A percentile compares a stretch with the other conserved stretches of the same genome.
Evolutionary conservation across 2,329 filamentous ascomycete genomes (phyloP).

Genomic region (Ascosphaera acerosa): DNA sequence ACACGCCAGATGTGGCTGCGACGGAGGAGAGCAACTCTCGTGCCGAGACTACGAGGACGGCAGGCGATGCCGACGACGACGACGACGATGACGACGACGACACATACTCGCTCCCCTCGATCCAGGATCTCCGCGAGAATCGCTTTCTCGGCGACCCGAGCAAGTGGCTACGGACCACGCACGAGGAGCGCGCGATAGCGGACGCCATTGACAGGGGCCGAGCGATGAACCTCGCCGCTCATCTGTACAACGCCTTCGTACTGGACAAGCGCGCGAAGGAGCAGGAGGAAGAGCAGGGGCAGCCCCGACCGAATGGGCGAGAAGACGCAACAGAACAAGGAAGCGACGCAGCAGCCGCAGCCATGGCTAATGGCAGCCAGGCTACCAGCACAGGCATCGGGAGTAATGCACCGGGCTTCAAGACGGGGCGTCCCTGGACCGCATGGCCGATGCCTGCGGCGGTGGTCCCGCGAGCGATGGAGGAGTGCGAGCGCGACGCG

Average conservation of each 20-base stretch:
- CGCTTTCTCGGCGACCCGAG: slow-evolving; percentile 41
- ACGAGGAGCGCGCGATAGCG: slow-evolving; percentile 48
- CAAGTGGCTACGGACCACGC: slow-evolving; percentile 70
- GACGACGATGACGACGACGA: slow-evolving; percentile 1
- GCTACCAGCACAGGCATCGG: no score
- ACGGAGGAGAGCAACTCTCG: no score
- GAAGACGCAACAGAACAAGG: slow-evolving; percentile 2
- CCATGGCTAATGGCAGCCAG: slow-evolving; percentile 7
- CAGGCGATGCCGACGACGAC: slow-evolving; percentile 2
- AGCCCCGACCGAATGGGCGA: background rate
- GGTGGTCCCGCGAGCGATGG: slow-evolving; percentile 32
- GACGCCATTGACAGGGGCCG: slow-evolving; percentile 36
- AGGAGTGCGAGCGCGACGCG: slow-evolving; percentile 24
- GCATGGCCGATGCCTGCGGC: slow-evolving; percentile 53
- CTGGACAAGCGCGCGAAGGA: slow-evolving; percentile 28
- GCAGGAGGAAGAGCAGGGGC: slow-evolving; percentile 2
- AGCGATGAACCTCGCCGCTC: slow-evolving; percentile 42
- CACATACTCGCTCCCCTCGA: slow-evolving; percentile 2
- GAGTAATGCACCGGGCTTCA: slow-evolving; percentile 7
- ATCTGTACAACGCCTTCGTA: slow-evolving; percentile 55
- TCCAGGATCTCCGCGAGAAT: slow-evolving; percentile 21
- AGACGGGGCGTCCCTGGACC: slow-evolving; percentile 32
- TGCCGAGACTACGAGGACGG: background rate
- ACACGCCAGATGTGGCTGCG: no score
- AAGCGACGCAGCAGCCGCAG: slow-evolving; percentile 1